These are phyloP conservation scores for Citrus medica DNA, from an alignment of 345 rosid genomes.

Conservation along the genomic window DNA sequence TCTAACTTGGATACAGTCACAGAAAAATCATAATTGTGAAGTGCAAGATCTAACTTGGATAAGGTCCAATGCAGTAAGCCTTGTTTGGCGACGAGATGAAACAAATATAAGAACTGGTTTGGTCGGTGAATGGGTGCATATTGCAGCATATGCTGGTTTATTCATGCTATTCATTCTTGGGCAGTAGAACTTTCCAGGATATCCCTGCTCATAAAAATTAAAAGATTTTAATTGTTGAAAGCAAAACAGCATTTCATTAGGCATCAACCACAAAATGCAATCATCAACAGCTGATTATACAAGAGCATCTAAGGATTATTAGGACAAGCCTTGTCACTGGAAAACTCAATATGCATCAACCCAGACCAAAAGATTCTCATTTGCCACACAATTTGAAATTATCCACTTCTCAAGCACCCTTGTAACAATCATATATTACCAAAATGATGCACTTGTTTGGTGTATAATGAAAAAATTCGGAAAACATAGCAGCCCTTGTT, in stretches of 20 bases:
- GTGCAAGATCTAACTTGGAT: slow-evolving; percentile 64
- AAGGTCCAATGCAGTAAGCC: slow-evolving; percentile 96
- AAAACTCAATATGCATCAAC: neutral
- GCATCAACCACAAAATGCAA: neutral
- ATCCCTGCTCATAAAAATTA: slow-evolving; percentile 56
- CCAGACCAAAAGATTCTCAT: neutral
- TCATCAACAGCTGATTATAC: neutral
- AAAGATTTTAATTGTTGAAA: neutral
- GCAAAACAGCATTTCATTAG: neutral
- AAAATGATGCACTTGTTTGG: neutral
- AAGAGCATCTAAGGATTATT: neutral
- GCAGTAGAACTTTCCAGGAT: slow-evolving; percentile 91
- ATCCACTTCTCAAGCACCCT: neutral
- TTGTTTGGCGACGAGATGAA: slow-evolving; percentile 97
- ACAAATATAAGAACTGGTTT: slow-evolving; percentile 97
- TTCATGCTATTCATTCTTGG: slow-evolving; percentile 99
- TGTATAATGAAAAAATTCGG: neutral
- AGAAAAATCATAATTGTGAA: neutral
- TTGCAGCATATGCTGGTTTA: slow-evolving; percentile 98
- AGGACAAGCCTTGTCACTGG: neutral
- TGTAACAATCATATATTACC: neutral
- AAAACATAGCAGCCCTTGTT: neutral
- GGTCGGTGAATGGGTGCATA: slow-evolving; percentile 91
- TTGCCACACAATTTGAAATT: neutral
- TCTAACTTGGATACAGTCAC: slow-evolving; percentile 70